Percentiles rank a stretch among this genome's conserved stretches.
Conservation (phyloP, 306 rosid genomes). For the Vachellia collinsii region DNA sequence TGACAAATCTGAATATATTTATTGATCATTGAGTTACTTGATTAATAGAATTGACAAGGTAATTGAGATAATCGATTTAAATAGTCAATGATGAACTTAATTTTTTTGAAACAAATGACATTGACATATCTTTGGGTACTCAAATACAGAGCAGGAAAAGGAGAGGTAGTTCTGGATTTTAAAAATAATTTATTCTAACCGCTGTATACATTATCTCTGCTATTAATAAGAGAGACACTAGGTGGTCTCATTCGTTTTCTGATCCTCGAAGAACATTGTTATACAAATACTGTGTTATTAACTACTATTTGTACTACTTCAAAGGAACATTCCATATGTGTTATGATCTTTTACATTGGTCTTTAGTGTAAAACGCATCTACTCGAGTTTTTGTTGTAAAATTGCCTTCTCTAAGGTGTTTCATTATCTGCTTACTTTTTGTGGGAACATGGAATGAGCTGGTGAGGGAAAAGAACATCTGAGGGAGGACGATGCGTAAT, state of each 20-base stretch:
- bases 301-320: not conserved
- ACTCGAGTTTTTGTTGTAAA: not conserved
- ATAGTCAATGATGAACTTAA: slow-evolving; percentile 21
- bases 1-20: slow-evolving; percentile 18
- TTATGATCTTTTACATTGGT: not conserved
- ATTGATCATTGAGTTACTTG: slow-evolving; percentile 22
- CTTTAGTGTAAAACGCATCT: not conserved
- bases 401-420: not conserved
- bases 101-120: slow-evolving; percentile 34
- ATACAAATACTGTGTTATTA: not conserved
- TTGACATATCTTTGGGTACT: slow-evolving; percentile 8
- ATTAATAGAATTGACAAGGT: not conserved
- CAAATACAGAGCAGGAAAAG: slow-evolving; percentile 7
- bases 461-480: not conserved
- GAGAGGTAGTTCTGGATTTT: slow-evolving; percentile 7
- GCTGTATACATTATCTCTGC: not conserved
- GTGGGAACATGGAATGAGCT: not conserved
- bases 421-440: not conserved
- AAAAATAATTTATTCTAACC: slow-evolving; percentile 8
- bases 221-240: not conserved
- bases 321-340: not conserved
- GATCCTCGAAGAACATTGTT: not conserved
- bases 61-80: slow-evolving; percentile 26
- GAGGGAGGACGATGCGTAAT: not conserved
- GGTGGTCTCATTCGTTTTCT: not conserved